phyloP scores from a whole-genome alignment of 257 asterid species.

The Primulina huaijiensis region DNA sequence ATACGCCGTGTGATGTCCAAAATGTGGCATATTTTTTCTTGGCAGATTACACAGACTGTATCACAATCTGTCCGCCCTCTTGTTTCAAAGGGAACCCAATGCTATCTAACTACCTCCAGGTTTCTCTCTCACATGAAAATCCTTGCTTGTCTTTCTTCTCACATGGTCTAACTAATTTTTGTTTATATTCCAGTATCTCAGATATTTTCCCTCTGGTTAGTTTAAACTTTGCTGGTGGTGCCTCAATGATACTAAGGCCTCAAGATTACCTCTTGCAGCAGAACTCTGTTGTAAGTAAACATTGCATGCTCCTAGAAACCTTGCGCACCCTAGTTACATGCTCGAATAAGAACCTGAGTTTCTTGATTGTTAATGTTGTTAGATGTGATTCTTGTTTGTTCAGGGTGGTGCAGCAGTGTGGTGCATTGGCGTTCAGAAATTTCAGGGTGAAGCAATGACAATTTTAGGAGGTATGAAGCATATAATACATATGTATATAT shows the following conservation, averaged over 20 bases:
- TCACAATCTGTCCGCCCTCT: conserved; percentile 60
- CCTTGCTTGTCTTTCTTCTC: conserved; percentile 14
- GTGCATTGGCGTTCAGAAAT: conserved; percentile 93
- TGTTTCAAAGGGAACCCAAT: conserved; percentile 64
- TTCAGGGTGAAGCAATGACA: conserved; percentile 73
- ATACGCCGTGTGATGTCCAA: neutral
- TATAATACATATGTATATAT: neutral
- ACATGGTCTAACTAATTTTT: neutral
- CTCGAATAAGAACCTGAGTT: conserved; percentile 1
- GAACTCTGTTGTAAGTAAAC: conserved; percentile 70
- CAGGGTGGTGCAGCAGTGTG: conserved; percentile 91
- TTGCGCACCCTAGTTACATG: neutral
- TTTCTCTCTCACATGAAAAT: conserved; percentile 23
- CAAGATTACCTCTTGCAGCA: conserved; percentile 93
- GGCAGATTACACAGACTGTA: conserved; percentile 68
- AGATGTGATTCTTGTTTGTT: conserved; percentile 21
- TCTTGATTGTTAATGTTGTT: conserved; percentile 11
- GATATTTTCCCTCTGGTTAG: conserved; percentile 72
- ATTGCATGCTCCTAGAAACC: conserved; percentile 5
- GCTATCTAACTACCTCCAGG: conserved; percentile 84
- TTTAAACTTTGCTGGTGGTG: conserved; percentile 86
- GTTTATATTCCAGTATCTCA: conserved; percentile 42
- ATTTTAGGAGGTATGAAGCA: conserved; percentile 78
- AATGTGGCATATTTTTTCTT: neutral
- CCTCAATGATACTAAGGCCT: conserved; percentile 74